Evolutionary conservation across 768 basidiomycete species (phyloP).

Genomic region (Pilatotrama ljubarskyi): DNA sequence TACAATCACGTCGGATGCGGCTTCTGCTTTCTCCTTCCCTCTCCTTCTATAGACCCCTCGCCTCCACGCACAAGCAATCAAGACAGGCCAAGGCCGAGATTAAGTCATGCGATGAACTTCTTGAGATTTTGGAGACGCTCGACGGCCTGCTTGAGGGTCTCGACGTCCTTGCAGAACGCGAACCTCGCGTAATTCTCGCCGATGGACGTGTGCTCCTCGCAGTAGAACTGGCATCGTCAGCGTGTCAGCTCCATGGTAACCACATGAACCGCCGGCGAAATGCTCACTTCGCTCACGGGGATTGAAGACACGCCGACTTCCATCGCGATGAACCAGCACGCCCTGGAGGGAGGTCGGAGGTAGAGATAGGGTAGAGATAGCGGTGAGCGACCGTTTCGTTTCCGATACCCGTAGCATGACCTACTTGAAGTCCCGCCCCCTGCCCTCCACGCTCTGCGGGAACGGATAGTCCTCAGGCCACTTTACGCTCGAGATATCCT

Average conservation of each 20-base stretch:
- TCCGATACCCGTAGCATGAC: conserved; percentile 18
- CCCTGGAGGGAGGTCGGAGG: conserved; percentile 49
- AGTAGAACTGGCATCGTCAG: conserved; percentile 71
- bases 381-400: background rate
- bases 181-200: conserved; percentile 89
- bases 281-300: conserved; percentile 89
- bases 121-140: conserved; percentile 76
- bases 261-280: background rate
- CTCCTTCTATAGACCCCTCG: background rate
- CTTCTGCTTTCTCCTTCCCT: background rate
- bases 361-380: background rate
- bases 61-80: background rate
- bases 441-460: conserved; percentile 69
- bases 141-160: conserved; percentile 79
- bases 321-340: conserved; percentile 94
- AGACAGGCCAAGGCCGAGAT: background rate
- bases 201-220: conserved; percentile 78
- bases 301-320: conserved; percentile 91
- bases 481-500: conserved; percentile 79
- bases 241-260: conserved; percentile 12
- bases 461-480: conserved; percentile 85
- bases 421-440: conserved; percentile 87
- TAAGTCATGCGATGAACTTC: conserved; percentile 50
- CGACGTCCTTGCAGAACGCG: conserved; percentile 94
- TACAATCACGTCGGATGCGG: background rate